Conservation (phyloP, 2,329 filamentous ascomycete genomes). For the Colletotrichum caudatum region DNA sequence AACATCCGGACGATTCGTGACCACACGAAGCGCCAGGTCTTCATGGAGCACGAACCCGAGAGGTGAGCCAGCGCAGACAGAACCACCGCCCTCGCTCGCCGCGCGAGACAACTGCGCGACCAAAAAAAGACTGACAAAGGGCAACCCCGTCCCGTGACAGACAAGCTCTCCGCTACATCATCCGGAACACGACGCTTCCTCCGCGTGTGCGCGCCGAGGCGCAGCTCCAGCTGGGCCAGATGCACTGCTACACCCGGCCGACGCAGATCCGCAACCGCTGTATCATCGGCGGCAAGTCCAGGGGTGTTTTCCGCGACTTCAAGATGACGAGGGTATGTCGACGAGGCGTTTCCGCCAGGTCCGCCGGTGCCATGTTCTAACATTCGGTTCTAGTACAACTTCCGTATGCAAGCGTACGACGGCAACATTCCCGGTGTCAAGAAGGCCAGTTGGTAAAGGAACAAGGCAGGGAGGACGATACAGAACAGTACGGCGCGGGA, state of each 20-base stretch:
- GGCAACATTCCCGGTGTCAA: constrained; percentile 91
- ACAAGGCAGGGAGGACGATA: neutral
- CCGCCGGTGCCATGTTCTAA: constrained; percentile 33
- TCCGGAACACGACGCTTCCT: constrained; percentile 90
- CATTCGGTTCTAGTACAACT: constrained; percentile 78
- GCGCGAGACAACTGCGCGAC: neutral
- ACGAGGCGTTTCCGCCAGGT: neutral
- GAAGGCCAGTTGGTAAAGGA: constrained; percentile 91
- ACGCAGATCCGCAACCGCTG: constrained; percentile 97
- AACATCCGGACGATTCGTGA: constrained; percentile 91
- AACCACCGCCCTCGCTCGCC: neutral
- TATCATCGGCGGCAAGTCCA: constrained; percentile 88
- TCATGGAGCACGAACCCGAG: constrained; percentile 86
- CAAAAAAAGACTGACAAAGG: neutral
- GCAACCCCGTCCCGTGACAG: constrained; percentile 59
- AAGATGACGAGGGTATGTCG: constrained; percentile 87
- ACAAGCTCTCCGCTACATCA: constrained; percentile 92
- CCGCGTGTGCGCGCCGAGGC: constrained; percentile 87
- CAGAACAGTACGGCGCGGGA: neutral
- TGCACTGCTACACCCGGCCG: constrained; percentile 94
- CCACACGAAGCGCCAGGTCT: constrained; percentile 96
- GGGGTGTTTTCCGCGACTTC: constrained; percentile 93
- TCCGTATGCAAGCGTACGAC: constrained; percentile 87
- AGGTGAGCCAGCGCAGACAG: constrained; percentile 66
- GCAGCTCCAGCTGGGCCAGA: constrained; percentile 91